Conservation (phyloP, 768 basidiomycete species). For the Cantharellus anzutake region DNA sequence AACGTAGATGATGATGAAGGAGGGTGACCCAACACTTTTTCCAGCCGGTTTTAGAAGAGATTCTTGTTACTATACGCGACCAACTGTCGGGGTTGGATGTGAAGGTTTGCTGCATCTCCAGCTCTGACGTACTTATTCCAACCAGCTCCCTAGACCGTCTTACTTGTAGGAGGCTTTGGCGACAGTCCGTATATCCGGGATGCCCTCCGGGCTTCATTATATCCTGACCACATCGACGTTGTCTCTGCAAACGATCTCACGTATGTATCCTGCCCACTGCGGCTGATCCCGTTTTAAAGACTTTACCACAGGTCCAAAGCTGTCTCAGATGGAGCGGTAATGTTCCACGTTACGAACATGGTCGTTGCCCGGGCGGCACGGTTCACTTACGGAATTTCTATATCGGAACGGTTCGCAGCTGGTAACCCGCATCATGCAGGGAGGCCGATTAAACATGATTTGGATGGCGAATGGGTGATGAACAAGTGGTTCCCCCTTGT, state of each 20-base stretch:
- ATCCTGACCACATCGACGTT: neutral
- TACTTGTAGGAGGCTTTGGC: conserved; percentile 1
- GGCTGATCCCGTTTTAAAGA: neutral
- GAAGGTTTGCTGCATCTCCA: neutral
- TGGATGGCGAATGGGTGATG: neutral
- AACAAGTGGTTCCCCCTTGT: neutral
- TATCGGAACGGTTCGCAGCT: neutral
- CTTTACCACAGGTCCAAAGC: conserved; percentile 44
- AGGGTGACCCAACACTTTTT: neutral
- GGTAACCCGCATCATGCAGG: neutral
- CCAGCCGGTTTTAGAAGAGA: neutral
- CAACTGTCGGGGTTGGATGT: neutral
- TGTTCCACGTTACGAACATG: conserved; percentile 72
- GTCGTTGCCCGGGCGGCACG: conserved; percentile 65
- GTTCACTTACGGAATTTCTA: conserved; percentile 42
- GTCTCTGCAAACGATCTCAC: neutral
- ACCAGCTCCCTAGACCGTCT: neutral
- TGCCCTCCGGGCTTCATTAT: neutral
- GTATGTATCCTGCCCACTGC: neutral
- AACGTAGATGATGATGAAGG: too few relatives aligned
- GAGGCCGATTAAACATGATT: neutral
- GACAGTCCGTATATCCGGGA: neutral
- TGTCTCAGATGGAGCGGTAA: conserved; percentile 66
- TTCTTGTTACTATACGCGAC: neutral
- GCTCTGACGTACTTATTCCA: neutral